phyloP scores from a whole-genome alignment of 768 basidiomycete species.

The Rhizopogon vesiculosus region DNA sequence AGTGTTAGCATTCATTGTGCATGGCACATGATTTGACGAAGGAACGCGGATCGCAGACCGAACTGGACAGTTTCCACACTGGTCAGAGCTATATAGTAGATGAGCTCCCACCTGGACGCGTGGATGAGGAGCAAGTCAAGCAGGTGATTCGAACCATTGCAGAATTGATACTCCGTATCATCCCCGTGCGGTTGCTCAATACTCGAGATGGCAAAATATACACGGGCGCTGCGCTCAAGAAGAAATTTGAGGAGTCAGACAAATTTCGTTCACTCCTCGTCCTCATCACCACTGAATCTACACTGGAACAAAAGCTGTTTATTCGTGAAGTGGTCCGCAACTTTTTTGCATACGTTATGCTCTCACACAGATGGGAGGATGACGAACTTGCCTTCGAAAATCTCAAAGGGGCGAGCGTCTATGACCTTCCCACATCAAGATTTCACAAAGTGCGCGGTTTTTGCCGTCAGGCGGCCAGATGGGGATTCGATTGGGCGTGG shows the following conservation, averaged over 20 bases:
- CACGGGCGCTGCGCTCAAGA: conserved; percentile 12
- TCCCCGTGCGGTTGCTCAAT: conserved; percentile 20
- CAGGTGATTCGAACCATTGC: background rate
- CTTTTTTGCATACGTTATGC: conserved; percentile 23
- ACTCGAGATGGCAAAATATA: conserved; percentile 21
- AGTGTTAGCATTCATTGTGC: background rate
- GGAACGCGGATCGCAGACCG: background rate
- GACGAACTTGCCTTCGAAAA: background rate
- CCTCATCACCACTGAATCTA: background rate
- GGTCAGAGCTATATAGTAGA: background rate
- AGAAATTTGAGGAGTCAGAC: conserved; percentile 10
- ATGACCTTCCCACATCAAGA: background rate
- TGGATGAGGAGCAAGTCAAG: background rate
- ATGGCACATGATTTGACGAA: too few relatives aligned
- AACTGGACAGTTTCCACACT: background rate
- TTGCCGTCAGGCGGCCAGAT: conserved; percentile 15
- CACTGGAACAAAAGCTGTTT: background rate
- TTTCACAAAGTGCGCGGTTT: conserved; percentile 16
- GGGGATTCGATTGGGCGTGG: conserved; percentile 21
- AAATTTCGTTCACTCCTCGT: background rate
- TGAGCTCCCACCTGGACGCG: background rate
- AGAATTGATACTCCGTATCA: conserved; percentile 1
- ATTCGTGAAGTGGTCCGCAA: conserved; percentile 6
- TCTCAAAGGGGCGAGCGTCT: conserved; percentile 6
- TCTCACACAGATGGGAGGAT: conserved; percentile 24